Conservation (phyloP, 2,329 filamentous ascomycete genomes). For the Sarocladium brachiariae region DNA sequence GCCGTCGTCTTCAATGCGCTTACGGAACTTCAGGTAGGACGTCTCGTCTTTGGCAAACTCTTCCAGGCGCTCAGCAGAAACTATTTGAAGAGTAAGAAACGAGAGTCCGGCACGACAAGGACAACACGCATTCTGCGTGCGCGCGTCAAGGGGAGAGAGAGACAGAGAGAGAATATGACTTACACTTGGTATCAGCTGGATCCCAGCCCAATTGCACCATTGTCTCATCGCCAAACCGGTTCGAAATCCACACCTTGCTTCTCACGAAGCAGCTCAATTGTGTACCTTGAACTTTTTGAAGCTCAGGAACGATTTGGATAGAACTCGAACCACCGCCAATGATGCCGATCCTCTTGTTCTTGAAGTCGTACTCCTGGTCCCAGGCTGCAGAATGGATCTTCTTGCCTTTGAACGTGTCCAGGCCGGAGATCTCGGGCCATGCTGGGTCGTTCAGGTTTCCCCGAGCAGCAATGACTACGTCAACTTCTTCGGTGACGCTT, state of each 20-base stretch:
- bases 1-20: slow-evolving; percentile 4
- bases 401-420: slow-evolving; percentile 33
- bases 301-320: slow-evolving; percentile 35
- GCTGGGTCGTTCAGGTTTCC: slow-evolving; percentile 35
- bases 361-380: slow-evolving; percentile 38
- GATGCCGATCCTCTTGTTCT: slow-evolving; percentile 39
- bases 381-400: slow-evolving; percentile 41
- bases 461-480: slow-evolving; percentile 30
- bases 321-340: slow-evolving; percentile 45
- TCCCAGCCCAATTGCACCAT: slow-evolving; percentile 42
- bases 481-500: slow-evolving; percentile 14
- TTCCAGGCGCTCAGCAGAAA: not conserved
- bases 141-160: no score
- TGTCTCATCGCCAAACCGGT: slow-evolving; percentile 31
- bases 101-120: no score
- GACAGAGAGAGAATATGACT: not conserved
- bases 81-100: no score
- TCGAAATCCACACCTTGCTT: slow-evolving; percentile 32
- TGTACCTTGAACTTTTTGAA: slow-evolving; percentile 48
- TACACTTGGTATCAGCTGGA: slow-evolving; percentile 13
- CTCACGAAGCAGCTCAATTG: slow-evolving; percentile 35
- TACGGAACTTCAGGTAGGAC: slow-evolving; percentile 14
- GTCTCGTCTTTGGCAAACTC: not conserved
- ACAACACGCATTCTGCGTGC: no score
- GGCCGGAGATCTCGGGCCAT: slow-evolving; percentile 32